Evolutionary conservation across 1,284 basidiomycete genomes (phyloP), one percentile per base, ranked within the genome.

Genomic region (Cutaneotrichosporon cavernicola): DNA sequence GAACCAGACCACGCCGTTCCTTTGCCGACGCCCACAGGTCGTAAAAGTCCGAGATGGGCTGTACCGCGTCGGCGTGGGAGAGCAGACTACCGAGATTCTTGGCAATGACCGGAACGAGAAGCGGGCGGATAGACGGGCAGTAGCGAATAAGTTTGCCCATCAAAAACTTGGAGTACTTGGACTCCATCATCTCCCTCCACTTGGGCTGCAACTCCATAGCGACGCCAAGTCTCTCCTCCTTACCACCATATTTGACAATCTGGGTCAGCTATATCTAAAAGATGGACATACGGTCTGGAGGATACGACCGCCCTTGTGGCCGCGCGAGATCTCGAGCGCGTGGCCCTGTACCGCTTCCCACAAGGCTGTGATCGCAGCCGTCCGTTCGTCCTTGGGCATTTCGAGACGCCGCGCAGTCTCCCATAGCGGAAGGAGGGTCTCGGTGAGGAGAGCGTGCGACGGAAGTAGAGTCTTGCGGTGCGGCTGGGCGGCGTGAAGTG

Each of bases 161-260:
- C 16, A 95, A 83, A 78, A 93, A 94, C 90, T 92, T 95, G 43
- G 91, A 92, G 78, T 95, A 95, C 80, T 89, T 91, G 74, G 86
- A 90, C 79, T 91, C 89, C 58, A 88, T 88, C 67, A 94, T 84
- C 46, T 87, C 87, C 72, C 84, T 85, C 77, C 88, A 94, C 65
- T 85, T 84, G 4, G 91, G 91, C 76, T 90, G 88, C 59, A 95
- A 83, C 80, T 95, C 92, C 32, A 81, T 81, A 0, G 91, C 92
- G 56, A 95, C 85, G 74, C 90, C 88, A 49, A 90, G 85, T 57
- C 91, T 80, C 76, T 92, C 88, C 70, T 85, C 86, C 79, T 89
- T 88, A n/a, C 85, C 83, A 2, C 92, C 92, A 68, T 89, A 87
- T 76, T 90, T 93, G 57, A 94, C 89, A 16, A 90, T 81, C 82